Percentiles rank a stretch among this genome's conserved stretches.
Evolutionary conservation across 2,329 filamentous ascomycete genomes (phyloP).

Genomic region (Aspergillus costaricaensis): DNA sequence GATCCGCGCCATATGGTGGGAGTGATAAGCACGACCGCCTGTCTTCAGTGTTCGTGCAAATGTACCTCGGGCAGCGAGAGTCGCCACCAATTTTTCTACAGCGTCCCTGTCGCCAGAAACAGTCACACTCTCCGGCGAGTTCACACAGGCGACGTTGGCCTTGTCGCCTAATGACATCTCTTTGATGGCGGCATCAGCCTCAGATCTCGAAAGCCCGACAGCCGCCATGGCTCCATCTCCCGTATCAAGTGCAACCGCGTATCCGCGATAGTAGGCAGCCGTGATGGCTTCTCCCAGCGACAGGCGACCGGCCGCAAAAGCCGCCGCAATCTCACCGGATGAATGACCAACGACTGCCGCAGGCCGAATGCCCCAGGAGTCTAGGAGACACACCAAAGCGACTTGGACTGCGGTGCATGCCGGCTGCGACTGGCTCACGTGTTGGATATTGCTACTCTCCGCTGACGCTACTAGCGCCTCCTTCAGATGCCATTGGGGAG

Average conservation of each 20-base stretch:
- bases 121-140: conserved; percentile 41
- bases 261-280: conserved; percentile 11
- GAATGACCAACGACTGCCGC: conserved; percentile 32
- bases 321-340: conserved; percentile 34
- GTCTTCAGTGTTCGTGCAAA: conserved; percentile 24
- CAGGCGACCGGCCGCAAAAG: conserved; percentile 10
- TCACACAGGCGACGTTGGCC: conserved; percentile 38
- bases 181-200: no score
- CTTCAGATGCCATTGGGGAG: not conserved
- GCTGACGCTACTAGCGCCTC: not conserved
- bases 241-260: no score
- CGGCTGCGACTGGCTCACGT: conserved; percentile 5
- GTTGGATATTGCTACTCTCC: no score
- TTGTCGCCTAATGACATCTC: no score
- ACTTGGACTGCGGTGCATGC: conserved; percentile 31
- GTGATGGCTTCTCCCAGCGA: conserved; percentile 8
- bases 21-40: conserved; percentile 31
- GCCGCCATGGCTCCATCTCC: no score
- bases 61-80: conserved; percentile 18
- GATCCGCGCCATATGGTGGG: conserved; percentile 23
- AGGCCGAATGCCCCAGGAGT: conserved; percentile 28
- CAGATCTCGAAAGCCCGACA: no score
- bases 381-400: conserved; percentile 31
- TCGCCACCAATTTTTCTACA: conserved; percentile 22
- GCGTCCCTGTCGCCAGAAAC: conserved; percentile 35